Evolutionary conservation across 768 basidiomycete species (phyloP).

Genomic region (Tremella mesenterica): DNA sequence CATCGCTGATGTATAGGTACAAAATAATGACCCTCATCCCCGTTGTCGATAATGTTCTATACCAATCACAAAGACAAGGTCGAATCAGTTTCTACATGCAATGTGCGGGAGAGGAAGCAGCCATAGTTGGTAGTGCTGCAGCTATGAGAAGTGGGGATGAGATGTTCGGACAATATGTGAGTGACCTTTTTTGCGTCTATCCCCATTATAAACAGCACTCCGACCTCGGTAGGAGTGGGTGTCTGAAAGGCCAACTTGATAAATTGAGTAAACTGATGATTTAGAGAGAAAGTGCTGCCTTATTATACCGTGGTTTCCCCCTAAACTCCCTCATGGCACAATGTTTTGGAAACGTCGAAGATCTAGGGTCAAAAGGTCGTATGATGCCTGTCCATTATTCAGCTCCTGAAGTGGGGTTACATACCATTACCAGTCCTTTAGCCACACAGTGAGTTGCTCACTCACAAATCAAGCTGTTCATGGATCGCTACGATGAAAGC

Average conservation of each 20-base stretch:
- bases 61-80: constrained; percentile 88
- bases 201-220: not conserved
- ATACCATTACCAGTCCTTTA: constrained; percentile 86
- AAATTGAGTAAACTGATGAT: not conserved
- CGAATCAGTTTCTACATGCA: constrained; percentile 47
- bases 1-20: constrained; percentile 11
- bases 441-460: constrained; percentile 67
- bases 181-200: constrained; percentile 3
- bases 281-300: constrained; percentile 53
- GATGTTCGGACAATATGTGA: constrained; percentile 87
- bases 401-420: constrained; percentile 73
- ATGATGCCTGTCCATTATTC: constrained; percentile 97
- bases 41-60: constrained; percentile 73
- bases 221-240: not conserved
- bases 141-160: constrained; percentile 75
- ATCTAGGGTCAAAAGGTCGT: constrained; percentile 69
- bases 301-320: constrained; percentile 77
- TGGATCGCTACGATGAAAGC: not conserved
- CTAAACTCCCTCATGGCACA: constrained; percentile 79
- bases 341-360: constrained; percentile 78
- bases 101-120: constrained; percentile 83
- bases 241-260: not conserved
- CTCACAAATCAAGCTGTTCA: constrained; percentile 45
- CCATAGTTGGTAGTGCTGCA: constrained; percentile 79
- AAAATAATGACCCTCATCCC: constrained; percentile 48